These are phyloP conservation scores for Litchi chinensis DNA, from an alignment of 345 rosid genomes.

Conservation along the genomic window DNA sequence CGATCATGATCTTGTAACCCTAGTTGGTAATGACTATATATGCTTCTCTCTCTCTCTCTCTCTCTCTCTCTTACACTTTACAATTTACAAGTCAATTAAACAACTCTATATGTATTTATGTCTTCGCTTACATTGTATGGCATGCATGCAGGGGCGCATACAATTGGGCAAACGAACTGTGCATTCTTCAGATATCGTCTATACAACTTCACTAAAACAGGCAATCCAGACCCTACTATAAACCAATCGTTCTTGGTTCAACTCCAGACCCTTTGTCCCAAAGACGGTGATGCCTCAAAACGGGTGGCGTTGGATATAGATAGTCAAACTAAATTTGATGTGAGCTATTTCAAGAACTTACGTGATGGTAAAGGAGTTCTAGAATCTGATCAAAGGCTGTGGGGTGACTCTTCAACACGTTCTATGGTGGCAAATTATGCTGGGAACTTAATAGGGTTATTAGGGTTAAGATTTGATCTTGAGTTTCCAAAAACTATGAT, in stretches of 20 bases:
- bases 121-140: too few species aligned
- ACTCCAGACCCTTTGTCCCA: slow-evolving; percentile 62
- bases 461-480: slow-evolving; percentile 58
- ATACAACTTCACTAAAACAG: slow-evolving; percentile 70
- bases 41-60: not conserved
- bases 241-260: slow-evolving; percentile 54
- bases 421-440: slow-evolving; percentile 51
- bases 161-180: slow-evolving; percentile 76
- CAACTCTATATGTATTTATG: too few species aligned
- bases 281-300: slow-evolving; percentile 54
- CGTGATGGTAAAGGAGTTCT: slow-evolving; percentile 63
- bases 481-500: slow-evolving; percentile 71
- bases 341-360: slow-evolving; percentile 58
- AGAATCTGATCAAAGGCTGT: slow-evolving; percentile 80
- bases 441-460: slow-evolving; percentile 54
- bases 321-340: slow-evolving; percentile 56
- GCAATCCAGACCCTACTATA: slow-evolving; percentile 67
- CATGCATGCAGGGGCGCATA: slow-evolving; percentile 57
- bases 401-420: slow-evolving; percentile 55
- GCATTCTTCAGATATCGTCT: slow-evolving; percentile 61
- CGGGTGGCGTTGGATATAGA: slow-evolving; percentile 60
- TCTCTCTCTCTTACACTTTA: not conserved
- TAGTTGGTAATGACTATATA: slow-evolving; percentile 43
- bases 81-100: not conserved
- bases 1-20: slow-evolving; percentile 69